Evolutionary conservation across 73 alveolate genomes (phyloP), one percentile per base, ranked within the genome.

Genomic region (Paramecium primaurelia): DNA sequence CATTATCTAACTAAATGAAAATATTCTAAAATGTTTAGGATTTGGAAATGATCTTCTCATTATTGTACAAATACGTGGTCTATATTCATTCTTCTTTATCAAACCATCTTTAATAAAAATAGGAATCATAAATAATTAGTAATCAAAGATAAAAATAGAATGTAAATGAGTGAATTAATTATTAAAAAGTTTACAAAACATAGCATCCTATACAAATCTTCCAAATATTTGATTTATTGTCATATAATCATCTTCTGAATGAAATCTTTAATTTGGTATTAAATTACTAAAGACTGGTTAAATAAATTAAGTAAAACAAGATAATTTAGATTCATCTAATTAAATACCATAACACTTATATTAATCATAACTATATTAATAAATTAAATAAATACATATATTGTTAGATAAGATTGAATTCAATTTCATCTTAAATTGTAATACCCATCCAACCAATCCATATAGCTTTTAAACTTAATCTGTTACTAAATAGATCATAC

Each of bases 371-470:
- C 47, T 25, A 45, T 9, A 18, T 32, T 32, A n/a, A 44, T 14
- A 11, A 5, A n/a, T n/a, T 4, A 6, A 80, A 42, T 42, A 2
- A 3, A 44, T 80, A 80, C 91, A 80, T 34, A 12, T 45, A 47
- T 42, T 80, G 20, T 80, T 80, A 47, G 12, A 80, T 9, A 40
- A 26, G 58, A 20, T 22, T 42, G 30, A 80, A 80, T 45, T 80
- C 91, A 4, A 38, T 32, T 80, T 80, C 47, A 36, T 75, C 88
- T 20, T 8, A 7, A n/a, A 40, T 26, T 11, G 47, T 11, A 25
- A 80, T 26, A 45, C 91, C 91, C 14, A 80, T 8, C 91, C 91
- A 80, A 20, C 91, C 91, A 2, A 80, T 28, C 91, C 91, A 80
- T 14, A 80, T 42, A 2, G 73, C 75, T 36, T 34, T 40, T 8